These are phyloP conservation scores for Blastomyces parvus DNA, from an alignment of 2,329 filamentous ascomycete species.

Conservation along the genomic window DNA sequence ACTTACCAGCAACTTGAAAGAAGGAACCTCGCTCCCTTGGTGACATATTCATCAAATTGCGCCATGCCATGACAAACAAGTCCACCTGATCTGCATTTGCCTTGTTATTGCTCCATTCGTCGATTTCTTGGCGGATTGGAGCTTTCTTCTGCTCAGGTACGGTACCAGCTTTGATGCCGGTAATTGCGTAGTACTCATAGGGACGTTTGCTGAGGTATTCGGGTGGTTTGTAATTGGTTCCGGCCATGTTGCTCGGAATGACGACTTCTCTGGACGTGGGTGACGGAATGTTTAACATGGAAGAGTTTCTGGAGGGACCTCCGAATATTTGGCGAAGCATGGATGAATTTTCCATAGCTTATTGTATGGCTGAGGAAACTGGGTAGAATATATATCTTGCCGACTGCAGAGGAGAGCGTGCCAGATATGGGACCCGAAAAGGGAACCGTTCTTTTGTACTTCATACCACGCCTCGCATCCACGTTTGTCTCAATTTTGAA, in stretches of 20 bases:
- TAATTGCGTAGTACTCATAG: constrained; percentile 8
- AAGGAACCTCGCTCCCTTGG: constrained; percentile 3
- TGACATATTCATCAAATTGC: constrained; percentile 6
- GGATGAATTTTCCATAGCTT: background rate
- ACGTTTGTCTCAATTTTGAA: constrained; percentile 4
- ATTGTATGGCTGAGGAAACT: background rate
- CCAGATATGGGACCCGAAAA: background rate
- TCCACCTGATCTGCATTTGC: constrained; percentile 4
- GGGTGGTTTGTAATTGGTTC: background rate
- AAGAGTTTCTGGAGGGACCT: constrained; percentile 2
- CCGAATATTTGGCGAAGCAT: constrained; percentile 4
- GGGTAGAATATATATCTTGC: background rate
- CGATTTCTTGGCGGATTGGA: constrained; percentile 9
- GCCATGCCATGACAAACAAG: constrained; percentile 7
- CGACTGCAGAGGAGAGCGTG: background rate
- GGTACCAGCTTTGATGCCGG: background rate
- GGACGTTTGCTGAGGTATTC: constrained; percentile 6
- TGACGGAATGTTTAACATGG: background rate
- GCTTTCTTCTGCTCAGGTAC: constrained; percentile 5
- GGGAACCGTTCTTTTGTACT: constrained; percentile 3
- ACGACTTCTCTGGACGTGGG: background rate
- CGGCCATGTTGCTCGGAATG: constrained; percentile 1
- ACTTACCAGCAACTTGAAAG: constrained; percentile 8
- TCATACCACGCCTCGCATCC: background rate
- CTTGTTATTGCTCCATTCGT: constrained; percentile 7